Base-by-base conservation (phyloP, 2,329 filamentous ascomycete species). In the Metarhizium album region DNA sequence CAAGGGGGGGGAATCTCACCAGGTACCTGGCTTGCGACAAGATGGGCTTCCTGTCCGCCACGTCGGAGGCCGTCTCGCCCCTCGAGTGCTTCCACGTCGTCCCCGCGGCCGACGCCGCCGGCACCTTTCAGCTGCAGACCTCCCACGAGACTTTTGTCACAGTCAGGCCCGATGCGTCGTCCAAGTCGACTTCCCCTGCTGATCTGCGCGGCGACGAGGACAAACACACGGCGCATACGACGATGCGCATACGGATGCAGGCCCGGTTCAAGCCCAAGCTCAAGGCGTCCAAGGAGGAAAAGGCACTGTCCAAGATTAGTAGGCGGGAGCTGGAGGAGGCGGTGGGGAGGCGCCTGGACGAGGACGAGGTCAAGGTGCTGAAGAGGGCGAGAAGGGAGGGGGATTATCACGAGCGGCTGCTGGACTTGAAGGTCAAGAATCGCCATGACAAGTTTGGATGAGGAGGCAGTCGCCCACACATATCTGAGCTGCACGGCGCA, bases 21-120 rank as follows among this genome's bases (percentile, higher is more conserved):
- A 90, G 87, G 62, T 95, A 93, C 64, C 78, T 97, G 2, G 82
- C 85, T 52, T 91, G 87, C 69, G 88, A 95, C 71, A 88, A 86
- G 66, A 83, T 84, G 60, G 91, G 91, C 51, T 73, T 86, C 37
- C 74, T 95, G 27, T 83, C 79, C 40, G 90, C 91, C 0, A 84
- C 78, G 1, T 79, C 86, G 3, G 85, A 94, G 60, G 91, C 91
- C 46, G 84, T 96, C 47, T 86, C 86, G 1, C 82, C 84, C 1
- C 83, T 90, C 61, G 91, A 97, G 68, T 86, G 86, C 27, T 95
- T 93, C 72, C 71, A 76, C 52, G 69, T 83, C n/a, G 76, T 88
- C 43, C 74, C 74, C 31, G 78, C 77, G 5, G 67, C 82, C 20
- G 81, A 86, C 59, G 80, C 82, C 3, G 79, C 83, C 0, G 83